Evolutionary conservation across 495 filamentous ascomycete genomes (phyloP), one percentile per base, ranked within the genome.

Genomic region (Annulohypoxylon stygium): DNA sequence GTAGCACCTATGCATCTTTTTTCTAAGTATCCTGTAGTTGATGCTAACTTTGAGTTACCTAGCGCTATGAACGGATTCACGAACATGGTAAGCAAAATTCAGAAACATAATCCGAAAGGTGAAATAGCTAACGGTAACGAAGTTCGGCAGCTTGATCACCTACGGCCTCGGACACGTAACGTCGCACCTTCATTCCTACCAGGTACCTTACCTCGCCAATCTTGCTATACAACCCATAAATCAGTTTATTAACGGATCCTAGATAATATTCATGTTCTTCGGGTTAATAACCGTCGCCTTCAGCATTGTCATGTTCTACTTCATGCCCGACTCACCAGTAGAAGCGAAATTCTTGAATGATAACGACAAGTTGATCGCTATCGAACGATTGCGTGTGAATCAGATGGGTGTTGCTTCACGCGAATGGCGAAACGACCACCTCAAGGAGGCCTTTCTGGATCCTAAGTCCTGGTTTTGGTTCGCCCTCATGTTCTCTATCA

Each of bases 401-500:
- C 88, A 90, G 65, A 87, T 88, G 81, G 88, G 88, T 36, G 82
- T 89, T 8, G 81, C 86, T 33, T 88, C 82, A 12, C 82, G 86
- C 39, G 80, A 85, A 45, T 90, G 88, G 88, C 86, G 87, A 75
- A 90, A 87, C 85, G 85, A 88, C 18, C 88, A 90, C 72, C 83
- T 89, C 2, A 83, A 81, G 54, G 88, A 90, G 68, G 80, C 86
- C 34, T 78, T 84, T 25, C 74, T 87, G 2, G 88, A 90, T 66
- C 65, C 85, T 12, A 90, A 90, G 75, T 88, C 88, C 1, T 90
- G 87, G 85, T 78, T 87, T 51, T 90, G 88, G 88, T 89, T 90
- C 76, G 78, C 82, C 4, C 72, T 90, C 73, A 80, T 90, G 69
- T 84, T 73, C 61, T 72, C 69, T n/a, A 79, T 83, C 50, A 89